These are phyloP conservation scores for Medicago ruthenica DNA, from an alignment of 306 rosid species.

Conservation along the genomic window DNA sequence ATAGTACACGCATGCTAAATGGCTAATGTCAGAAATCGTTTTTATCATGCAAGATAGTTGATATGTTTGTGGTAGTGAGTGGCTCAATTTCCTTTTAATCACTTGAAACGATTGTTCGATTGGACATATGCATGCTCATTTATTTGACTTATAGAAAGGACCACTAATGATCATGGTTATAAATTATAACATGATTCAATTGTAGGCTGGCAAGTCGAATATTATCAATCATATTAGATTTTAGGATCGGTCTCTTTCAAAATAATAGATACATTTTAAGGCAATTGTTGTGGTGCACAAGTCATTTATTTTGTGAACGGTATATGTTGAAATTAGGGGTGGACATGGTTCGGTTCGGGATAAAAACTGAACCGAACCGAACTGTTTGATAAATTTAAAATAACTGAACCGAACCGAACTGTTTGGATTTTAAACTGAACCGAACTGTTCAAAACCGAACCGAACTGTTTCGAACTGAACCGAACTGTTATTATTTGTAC, in stretches of 20 bases:
- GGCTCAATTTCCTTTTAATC: conserved; percentile 40
- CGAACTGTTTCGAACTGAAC: no score
- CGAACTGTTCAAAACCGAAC: no score
- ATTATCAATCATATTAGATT: neutral
- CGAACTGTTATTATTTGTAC: no score
- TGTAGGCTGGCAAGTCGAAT: neutral
- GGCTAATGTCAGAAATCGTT: conserved; percentile 14
- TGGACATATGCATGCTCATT: conserved; percentile 35
- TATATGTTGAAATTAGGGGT: no score
- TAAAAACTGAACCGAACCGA: no score
- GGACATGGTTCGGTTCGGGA: no score
- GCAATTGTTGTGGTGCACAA: no score
- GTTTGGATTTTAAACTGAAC: no score
- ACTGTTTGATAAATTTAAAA: no score
- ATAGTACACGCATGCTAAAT: conserved; percentile 6
- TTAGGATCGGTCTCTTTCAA: neutral
- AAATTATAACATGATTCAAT: conserved; percentile 35
- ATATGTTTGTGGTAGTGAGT: conserved; percentile 33
- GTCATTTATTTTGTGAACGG: no score
- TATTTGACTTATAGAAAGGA: conserved; percentile 41
- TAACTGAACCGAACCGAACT: no score
- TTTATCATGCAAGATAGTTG: conserved; percentile 22
- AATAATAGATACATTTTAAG: neutral
- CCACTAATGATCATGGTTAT: conserved; percentile 25
- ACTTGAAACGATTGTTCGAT: conserved; percentile 38